Conservation (phyloP, 2,329 filamentous ascomycete genomes). For the Colletotrichum cuscutae region DNA sequence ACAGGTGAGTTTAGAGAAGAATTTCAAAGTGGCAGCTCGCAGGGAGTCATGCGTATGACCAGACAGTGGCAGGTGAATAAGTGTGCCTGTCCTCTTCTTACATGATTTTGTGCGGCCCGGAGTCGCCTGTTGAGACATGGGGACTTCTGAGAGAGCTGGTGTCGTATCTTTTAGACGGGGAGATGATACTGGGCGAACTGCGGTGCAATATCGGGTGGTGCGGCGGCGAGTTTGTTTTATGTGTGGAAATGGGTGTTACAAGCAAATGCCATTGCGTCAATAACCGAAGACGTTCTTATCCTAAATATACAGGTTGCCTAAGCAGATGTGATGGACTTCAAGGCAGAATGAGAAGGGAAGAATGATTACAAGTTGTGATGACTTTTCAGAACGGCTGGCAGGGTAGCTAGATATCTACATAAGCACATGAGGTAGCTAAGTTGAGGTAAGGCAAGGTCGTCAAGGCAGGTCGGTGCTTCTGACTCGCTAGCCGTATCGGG, state of each 20-base stretch:
- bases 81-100: neutral
- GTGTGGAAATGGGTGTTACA: neutral
- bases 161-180: neutral
- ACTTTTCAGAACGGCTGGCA: slow-evolving; percentile 1
- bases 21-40: neutral
- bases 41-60: neutral
- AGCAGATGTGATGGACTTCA: neutral
- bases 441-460: neutral
- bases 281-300: neutral
- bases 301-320: neutral
- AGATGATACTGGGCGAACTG: neutral
- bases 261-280: neutral
- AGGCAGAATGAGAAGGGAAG: neutral
- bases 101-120: slow-evolving; percentile 26
- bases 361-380: neutral
- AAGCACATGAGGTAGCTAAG: neutral
- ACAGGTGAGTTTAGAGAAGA: neutral
- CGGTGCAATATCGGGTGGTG: neutral
- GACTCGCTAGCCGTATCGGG: neutral
- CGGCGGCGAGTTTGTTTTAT: neutral
- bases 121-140: slow-evolving; percentile 22
- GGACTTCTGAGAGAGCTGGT: neutral
- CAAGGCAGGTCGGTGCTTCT: neutral
- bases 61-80: neutral
- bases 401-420: neutral